Conservation (phyloP, 495 filamentous ascomycete species). For the Aspergillus carlsbadensis region DNA sequence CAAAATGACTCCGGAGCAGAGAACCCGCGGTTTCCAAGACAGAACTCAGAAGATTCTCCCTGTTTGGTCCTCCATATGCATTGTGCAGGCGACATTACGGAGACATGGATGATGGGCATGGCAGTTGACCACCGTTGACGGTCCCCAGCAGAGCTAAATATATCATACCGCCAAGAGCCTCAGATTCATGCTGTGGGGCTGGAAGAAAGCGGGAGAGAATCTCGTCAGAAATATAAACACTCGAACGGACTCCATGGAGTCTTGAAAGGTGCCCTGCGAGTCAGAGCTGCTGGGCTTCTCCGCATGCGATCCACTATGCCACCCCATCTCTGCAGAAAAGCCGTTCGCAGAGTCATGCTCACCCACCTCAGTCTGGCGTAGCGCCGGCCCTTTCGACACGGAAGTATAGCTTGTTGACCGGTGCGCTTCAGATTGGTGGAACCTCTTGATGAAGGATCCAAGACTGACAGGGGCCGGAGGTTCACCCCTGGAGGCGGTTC, state of each 20-base stretch:
- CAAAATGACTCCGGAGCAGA: no score
- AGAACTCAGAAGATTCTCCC: no score
- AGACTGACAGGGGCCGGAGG: not conserved
- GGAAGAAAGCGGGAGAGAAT: not conserved
- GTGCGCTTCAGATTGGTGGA: slow-evolving; percentile 7
- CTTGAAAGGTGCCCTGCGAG: not conserved
- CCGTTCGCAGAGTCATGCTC: no score
- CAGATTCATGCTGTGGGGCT: not conserved
- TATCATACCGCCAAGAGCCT: not conserved
- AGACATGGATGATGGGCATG: no score
- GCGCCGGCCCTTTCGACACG: not conserved
- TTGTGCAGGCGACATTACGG: no score
- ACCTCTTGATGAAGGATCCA: slow-evolving; percentile 2
- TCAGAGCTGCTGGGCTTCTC: not conserved
- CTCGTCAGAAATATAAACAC: slow-evolving; percentile 2
- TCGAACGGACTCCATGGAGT: not conserved
- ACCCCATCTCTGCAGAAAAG: not conserved
- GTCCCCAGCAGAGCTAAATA: not conserved
- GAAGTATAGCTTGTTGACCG: not conserved
- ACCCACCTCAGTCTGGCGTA: not conserved
- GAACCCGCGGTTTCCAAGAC: no score
- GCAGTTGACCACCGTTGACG: no score
- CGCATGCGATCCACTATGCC: not conserved
- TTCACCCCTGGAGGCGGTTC: not conserved
- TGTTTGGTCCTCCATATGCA: no score